Base-by-base conservation (phyloP, 2,329 filamentous ascomycete genomes). In the Incumbomyces lentus region DNA sequence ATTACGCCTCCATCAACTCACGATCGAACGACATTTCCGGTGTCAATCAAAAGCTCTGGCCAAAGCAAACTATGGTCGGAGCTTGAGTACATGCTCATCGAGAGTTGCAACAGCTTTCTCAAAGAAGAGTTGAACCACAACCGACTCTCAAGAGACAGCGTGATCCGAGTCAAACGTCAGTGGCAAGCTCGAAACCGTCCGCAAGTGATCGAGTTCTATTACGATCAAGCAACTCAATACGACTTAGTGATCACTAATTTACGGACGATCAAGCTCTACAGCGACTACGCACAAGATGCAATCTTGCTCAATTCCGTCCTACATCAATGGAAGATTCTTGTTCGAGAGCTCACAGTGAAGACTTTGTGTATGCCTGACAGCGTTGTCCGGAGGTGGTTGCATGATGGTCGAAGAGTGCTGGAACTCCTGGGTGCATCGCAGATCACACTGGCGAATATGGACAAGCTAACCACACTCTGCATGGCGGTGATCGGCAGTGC, bases 291-390 rank as follows among this genome's bases (percentile, higher is more conserved):
- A 16, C 60, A 61, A 5, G 65, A 71, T 41, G 55, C 55, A 2
- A 58, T 67, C 48, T 60, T 56, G 49, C 61, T 66, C 51, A 60
- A 65, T 47, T 79, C 66, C 2, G 70, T 70, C 43, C 60, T 76
- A 42, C 62, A 68, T 31, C 68, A 64, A 47, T 76, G 73, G 73
- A 71, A 68, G 48, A 59, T 60, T 2, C 60, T 73, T 14, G 63
- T 65, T 33, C 68, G 63, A 33, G 65, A 70, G 43, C 69, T 75
- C 67, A 62, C 62, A 35, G 59, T 73, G 29, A 68, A 71, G 22
- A 74, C 70, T 2, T 73, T 73, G 53, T 75, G 71, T 54, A 59
- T 64, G 18, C 66, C 70, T 1, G 72, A 76, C 52, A 68, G 64
- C 40, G 64, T 66, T 12, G 65, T 76, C 44, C 61, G 68, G 46